These are phyloP conservation scores for Penicillium brevicompactum DNA, from an alignment of 2,329 filamentous ascomycete species.

Conservation along the genomic window DNA sequence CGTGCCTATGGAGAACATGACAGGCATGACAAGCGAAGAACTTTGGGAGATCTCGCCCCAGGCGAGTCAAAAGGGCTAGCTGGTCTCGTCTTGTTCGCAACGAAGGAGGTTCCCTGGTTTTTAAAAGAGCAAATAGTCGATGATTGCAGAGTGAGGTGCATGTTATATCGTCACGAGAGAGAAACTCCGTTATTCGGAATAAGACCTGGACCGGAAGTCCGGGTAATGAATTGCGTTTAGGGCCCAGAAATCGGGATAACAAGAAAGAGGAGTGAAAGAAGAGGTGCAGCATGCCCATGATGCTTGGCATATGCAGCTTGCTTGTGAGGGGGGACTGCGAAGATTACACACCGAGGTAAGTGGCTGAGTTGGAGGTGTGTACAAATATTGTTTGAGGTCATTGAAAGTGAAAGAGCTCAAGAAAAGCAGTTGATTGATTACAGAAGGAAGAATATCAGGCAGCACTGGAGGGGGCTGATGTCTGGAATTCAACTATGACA, in stretches of 20 bases:
- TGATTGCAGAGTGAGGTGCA: conserved; percentile 15
- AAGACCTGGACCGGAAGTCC: conserved; percentile 6
- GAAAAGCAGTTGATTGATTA: not conserved
- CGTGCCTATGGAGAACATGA: conserved; percentile 10
- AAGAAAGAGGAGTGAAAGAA: not conserved
- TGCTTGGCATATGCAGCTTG: not conserved
- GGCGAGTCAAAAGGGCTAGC: conserved; percentile 8
- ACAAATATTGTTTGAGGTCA: not conserved
- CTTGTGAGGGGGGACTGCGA: not conserved
- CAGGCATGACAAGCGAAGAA: conserved; percentile 14
- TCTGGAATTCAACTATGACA: not conserved
- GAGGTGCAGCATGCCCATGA: not conserved
- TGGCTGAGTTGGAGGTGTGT: not conserved
- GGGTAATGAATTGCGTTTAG: not conserved
- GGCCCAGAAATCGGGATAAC: not conserved
- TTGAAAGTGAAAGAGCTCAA: not conserved
- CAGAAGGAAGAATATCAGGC: not conserved
- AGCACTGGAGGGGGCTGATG: not conserved
- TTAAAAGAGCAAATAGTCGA: not conserved
- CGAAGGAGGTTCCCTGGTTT: not conserved
- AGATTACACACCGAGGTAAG: not conserved
- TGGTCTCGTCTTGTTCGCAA: not conserved
- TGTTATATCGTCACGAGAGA: not conserved
- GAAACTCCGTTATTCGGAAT: not conserved
- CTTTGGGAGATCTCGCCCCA: conserved; percentile 12